Conservation (phyloP, 305 asterid species). For the Nicotiana rustica region DNA sequence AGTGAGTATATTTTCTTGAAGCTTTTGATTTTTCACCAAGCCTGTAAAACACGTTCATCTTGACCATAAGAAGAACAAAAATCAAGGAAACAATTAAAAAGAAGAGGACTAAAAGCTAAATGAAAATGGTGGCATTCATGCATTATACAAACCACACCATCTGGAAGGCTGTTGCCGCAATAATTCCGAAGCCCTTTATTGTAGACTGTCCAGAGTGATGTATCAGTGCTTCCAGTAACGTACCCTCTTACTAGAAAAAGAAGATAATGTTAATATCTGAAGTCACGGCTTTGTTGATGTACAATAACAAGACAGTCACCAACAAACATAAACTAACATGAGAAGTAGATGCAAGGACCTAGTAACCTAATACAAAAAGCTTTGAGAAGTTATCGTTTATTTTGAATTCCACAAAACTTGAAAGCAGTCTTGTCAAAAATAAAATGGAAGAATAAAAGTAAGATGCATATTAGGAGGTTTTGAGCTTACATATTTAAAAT, state of each 20-base stretch:
- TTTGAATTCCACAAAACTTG: not conserved
- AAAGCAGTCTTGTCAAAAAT: not conserved
- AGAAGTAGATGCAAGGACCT: constrained; percentile 1
- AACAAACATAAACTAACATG: not conserved
- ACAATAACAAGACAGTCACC: constrained; percentile 3
- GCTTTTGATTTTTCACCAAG: constrained; percentile 84
- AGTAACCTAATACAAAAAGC: not conserved
- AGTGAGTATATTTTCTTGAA: constrained; percentile 74
- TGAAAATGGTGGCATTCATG: constrained; percentile 30
- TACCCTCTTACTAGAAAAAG: constrained; percentile 78
- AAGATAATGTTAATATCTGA: constrained; percentile 33
- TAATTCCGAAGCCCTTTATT: constrained; percentile 77
- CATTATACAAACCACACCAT: constrained; percentile 61
- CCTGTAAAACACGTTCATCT: constrained; percentile 49
- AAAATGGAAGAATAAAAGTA: not conserved
- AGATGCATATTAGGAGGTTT: not conserved
- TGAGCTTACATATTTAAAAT: not conserved
- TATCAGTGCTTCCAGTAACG: constrained; percentile 95
- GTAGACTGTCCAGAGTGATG: constrained; percentile 96
- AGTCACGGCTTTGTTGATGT: constrained; percentile 22
- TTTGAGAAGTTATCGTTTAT: not conserved
- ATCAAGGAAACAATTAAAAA: constrained; percentile 18
- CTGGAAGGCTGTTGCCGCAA: constrained; percentile 90
- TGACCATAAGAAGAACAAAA: constrained; percentile 20
- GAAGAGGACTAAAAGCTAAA: not conserved